Conservation (phyloP, 1,139 yeast species). For the Barnettozyma hawaiiensis region DNA sequence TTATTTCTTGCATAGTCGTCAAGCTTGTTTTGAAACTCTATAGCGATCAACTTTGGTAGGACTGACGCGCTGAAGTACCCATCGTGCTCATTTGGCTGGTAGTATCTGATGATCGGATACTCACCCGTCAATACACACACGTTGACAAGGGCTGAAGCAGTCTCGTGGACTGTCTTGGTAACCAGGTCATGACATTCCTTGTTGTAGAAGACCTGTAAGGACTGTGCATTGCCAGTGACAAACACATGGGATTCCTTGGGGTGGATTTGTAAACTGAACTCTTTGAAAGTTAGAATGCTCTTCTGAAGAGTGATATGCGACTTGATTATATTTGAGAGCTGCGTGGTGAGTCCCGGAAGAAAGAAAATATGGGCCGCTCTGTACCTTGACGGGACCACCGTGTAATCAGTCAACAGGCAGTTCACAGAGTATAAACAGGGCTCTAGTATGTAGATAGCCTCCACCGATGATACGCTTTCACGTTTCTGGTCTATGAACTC, state of each 20-base stretch:
- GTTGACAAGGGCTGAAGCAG: constrained; percentile 58
- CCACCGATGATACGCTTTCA: constrained; percentile 49
- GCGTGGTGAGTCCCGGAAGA: constrained; percentile 43
- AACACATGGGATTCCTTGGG: constrained; percentile 48
- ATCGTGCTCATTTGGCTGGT: constrained; percentile 40
- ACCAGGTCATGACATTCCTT: constrained; percentile 58
- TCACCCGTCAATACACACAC: constrained; percentile 79
- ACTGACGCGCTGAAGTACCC: constrained; percentile 50
- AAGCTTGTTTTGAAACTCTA: constrained; percentile 60
- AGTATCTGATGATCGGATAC: constrained; percentile 79
- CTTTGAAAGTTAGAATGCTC: constrained; percentile 29
- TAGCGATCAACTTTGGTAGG: constrained; percentile 70
- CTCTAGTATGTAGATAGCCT: constrained; percentile 54
- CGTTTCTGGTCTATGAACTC: constrained; percentile 23
- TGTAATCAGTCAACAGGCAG: constrained; percentile 56
- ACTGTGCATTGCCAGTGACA: constrained; percentile 36
- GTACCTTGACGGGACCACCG: constrained; percentile 48
- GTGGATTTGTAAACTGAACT: constrained; percentile 36
- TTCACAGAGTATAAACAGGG: constrained; percentile 49
- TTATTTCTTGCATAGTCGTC: constrained; percentile 71
- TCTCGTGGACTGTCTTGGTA: constrained; percentile 47
- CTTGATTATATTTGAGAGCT: constrained; percentile 27
- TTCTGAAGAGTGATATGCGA: constrained; percentile 29
- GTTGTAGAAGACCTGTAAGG: constrained; percentile 74
- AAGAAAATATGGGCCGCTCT: constrained; percentile 52